Percentiles rank a stretch among this genome's conserved stretches.
Evolutionary conservation across 805 yeast species (phyloP).

Genomic region (Monosporozyma aquatica): DNA sequence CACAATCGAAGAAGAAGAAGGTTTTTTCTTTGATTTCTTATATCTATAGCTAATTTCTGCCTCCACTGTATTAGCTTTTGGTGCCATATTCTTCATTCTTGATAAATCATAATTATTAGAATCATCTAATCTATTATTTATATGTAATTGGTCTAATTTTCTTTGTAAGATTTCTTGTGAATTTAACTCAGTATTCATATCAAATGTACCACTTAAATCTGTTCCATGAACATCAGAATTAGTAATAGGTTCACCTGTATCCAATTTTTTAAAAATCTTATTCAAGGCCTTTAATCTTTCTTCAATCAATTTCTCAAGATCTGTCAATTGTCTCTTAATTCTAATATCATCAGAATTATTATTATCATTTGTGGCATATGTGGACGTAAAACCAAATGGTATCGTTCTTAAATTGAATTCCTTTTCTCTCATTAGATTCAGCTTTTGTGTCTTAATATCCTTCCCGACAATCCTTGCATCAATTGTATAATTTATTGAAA

Average conservation of each 20-base stretch:
- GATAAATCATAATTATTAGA: constrained; percentile 2
- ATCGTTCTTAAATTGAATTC: constrained; percentile 34
- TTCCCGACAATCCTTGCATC: constrained; percentile 50
- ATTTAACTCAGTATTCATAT: constrained; percentile 15
- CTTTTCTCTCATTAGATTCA: constrained; percentile 29
- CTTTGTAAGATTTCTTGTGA: constrained; percentile 21
- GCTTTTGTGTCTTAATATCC: constrained; percentile 23
- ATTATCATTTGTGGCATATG: constrained; percentile 1
- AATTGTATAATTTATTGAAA: constrained; percentile 43
- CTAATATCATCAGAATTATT: background rate
- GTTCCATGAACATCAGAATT: constrained; percentile 21
- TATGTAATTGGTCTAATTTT: constrained; percentile 26
- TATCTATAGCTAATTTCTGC: constrained; percentile 24
- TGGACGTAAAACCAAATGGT: constrained; percentile 31
- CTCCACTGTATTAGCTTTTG: constrained; percentile 14
- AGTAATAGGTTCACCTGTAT: constrained; percentile 18
- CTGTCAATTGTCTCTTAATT: constrained; percentile 17
- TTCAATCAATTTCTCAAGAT: constrained; percentile 17
- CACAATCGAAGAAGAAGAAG: background rate
- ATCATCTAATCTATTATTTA: constrained; percentile 17
- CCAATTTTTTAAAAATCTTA: constrained; percentile 17
- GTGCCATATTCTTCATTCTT: constrained; percentile 8
- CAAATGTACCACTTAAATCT: constrained; percentile 23
- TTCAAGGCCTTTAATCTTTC: constrained; percentile 24
- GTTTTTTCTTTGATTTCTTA: constrained; percentile 14